Evolutionary conservation across 2,329 filamentous ascomycete genomes (phyloP), one percentile per base, ranked within the genome.

Genomic region (Penicillium sp.): DNA sequence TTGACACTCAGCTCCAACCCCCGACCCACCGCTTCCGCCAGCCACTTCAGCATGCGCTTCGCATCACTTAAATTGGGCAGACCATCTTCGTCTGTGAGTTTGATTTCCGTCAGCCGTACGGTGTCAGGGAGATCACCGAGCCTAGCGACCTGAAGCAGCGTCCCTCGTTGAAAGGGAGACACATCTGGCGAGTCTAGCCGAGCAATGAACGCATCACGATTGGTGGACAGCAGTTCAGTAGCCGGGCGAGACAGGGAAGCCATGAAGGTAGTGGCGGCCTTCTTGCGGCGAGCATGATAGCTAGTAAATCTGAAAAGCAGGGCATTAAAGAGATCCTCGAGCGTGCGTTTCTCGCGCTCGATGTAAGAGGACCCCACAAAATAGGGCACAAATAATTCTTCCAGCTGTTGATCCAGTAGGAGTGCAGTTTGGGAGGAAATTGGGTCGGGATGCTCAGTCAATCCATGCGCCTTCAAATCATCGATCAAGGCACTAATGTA

Each of bases 11-110:
- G 82, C 73, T 99, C 95, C 10, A 99, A 82, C 0, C 92, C 91
- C 61, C 95, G 84, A 39, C 95, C 90, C 24, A 99, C 93, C 60
- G 91, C 92, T 79, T 99, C 95, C 2, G 95, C 95, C 41, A 99
- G 80, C 95, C 95, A 99, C 71, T 91, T 96, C 58, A 99, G 84
- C 93, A 99, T 99, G 56, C 95, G 86, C 77, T 98, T 98, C n/a
- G 93, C 91, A 72, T 90, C 92, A n/a, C 86, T 81, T 5, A 96
- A 81, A 64, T 88, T 93, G 26, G 98, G 79, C 55, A 86, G 82
- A 33, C 95, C 95, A 68, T 99, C 93, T 69, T 93, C 87, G 58
- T 98, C 95, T 0, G 89, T 88, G 31, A 98, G 90, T 70, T 96
- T 93, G 56, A 96, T 91, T 52, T 96, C 93, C 64, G 90, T 89